Evolutionary conservation across 2,329 filamentous ascomycete species (phyloP).

Genomic region (Cladobotryum mycophilum): DNA sequence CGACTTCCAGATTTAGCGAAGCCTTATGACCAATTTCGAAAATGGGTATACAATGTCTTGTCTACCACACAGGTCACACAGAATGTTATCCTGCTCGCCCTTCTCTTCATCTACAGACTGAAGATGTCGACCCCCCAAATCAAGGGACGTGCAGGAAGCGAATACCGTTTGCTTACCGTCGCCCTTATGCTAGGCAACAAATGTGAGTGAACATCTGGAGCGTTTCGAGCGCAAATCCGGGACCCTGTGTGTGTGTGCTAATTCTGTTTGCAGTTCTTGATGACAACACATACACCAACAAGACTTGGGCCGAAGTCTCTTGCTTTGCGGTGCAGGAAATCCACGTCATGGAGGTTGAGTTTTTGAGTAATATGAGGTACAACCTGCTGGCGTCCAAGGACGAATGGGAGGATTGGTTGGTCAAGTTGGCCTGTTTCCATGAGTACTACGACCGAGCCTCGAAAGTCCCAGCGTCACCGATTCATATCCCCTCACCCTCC

Average conservation of each 20-base stretch:
- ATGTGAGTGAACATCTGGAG: conserved; percentile 48
- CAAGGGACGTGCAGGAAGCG: conserved; percentile 86
- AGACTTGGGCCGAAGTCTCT: conserved; percentile 98
- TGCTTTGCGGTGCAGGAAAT: conserved; percentile 91
- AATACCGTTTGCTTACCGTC: conserved; percentile 86
- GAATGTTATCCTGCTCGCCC: conserved; percentile 84
- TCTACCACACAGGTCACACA: conserved; percentile 94
- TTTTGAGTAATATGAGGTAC: conserved; percentile 97
- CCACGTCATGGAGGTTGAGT: conserved; percentile 99
- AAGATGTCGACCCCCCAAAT: conserved; percentile 87
- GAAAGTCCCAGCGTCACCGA: conserved; percentile 34
- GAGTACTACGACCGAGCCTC: conserved; percentile 73
- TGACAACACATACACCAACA: conserved; percentile 99
- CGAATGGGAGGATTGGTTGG: conserved; percentile 84
- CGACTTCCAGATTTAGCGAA: conserved; percentile 64
- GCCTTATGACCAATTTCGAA: conserved; percentile 74
- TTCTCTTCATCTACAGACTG: conserved; percentile 87
- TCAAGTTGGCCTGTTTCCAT: conserved; percentile 73
- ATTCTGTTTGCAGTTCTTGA: conserved; percentile 61
- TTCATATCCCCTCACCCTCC: conserved; percentile 36
- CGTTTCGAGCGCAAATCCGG: too few species aligned
- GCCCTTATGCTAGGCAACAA: conserved; percentile 98
- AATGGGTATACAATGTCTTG: conserved; percentile 88
- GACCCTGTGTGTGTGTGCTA: conserved; percentile 12
- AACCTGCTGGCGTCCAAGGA: conserved; percentile 78